Evolutionary conservation across 2,329 filamentous ascomycete genomes (phyloP), one percentile per base, ranked within the genome.

Genomic region (Venturia effusa): DNA sequence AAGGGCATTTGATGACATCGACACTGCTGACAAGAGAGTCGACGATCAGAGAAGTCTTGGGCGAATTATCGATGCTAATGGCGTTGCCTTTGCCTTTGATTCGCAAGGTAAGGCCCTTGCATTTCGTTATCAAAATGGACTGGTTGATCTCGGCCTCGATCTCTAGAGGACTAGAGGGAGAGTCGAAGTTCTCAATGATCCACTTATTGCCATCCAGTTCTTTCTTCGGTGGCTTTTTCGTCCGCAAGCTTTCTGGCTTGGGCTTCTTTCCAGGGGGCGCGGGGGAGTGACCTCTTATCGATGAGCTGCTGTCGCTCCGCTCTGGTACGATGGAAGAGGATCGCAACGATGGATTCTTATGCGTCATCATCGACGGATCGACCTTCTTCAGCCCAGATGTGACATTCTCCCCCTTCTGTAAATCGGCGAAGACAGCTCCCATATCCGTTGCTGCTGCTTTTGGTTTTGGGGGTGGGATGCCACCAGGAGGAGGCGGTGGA

Each of bases 151-250:
- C 83, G 13, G 91, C 92, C 62, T 92, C 83, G 69, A 97, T 87
- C 74, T 93, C 87, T 66, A 97, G 82, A 3, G 92, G 86, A 19
- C 86, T 80, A 2, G 80, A 84, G 62, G 80, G 78, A 66, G 87
- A 90, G 61, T 99, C 94, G 71, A 86, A 97, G 79, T 99, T 94
- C 81, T 97, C 94, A 70, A 99, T 85, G 64, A 88, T 85, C 94
- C 94, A 99, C 76, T 97, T 97, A 77, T 91, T 97, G 59, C 79
- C 79, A 63, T 81, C 79, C 40, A 81, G 72, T 69, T 80, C 78
- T 69, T 80, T 80, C 71, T 77, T 79, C 17, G 76, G 75, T 32
- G 74, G 74, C 68, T 76, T 76, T 72, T 79, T 80, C 32, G 77
- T 77, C 48, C 78, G 76, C 76, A 81, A 77, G 66, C 73, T 77